Conservation (phyloP, 1,284 basidiomycete genomes). For the Vanrija humicola region DNA sequence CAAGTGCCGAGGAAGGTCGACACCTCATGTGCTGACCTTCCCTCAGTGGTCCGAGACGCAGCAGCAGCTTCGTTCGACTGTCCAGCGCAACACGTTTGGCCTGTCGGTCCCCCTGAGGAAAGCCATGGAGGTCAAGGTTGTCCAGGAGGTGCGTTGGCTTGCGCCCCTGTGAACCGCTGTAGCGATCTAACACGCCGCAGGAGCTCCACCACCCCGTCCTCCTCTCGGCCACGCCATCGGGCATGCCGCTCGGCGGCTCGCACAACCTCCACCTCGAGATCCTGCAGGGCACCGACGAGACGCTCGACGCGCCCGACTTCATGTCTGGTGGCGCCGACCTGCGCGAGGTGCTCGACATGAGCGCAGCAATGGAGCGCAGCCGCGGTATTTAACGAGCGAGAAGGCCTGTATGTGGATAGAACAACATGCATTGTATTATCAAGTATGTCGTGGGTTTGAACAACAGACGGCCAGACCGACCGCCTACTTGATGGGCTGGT, state of each 20-base stretch:
- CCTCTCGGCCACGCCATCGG: constrained; percentile 30
- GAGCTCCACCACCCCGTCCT: constrained; percentile 41
- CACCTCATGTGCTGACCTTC: too few relatives aligned
- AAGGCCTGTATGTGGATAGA: neutral
- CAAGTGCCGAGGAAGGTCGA: neutral
- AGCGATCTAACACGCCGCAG: constrained; percentile 9
- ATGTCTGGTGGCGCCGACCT: constrained; percentile 50
- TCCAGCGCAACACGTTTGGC: constrained; percentile 81
- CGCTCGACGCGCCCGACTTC: constrained; percentile 67
- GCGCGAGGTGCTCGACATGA: constrained; percentile 39
- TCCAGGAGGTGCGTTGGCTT: constrained; percentile 62
- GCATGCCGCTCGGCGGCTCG: constrained; percentile 43
- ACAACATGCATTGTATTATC: constrained; percentile 24
- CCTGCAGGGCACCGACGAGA: constrained; percentile 82
- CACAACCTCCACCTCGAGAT: constrained; percentile 84
- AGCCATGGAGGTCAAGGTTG: constrained; percentile 91
- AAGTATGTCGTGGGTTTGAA: neutral
- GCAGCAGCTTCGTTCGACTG: constrained; percentile 75
- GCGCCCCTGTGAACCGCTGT: neutral
- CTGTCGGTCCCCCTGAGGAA: constrained; percentile 81
- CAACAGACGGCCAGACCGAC: too few relatives aligned
- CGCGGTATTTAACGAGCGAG: constrained; percentile 30
- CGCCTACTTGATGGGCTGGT: constrained; percentile 27
- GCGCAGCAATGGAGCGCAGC: constrained; percentile 41
- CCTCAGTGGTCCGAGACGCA: constrained; percentile 88